Evolutionary conservation across 129 eudicot species (phyloP).

Genomic region (Flaveria sonorensis): DNA sequence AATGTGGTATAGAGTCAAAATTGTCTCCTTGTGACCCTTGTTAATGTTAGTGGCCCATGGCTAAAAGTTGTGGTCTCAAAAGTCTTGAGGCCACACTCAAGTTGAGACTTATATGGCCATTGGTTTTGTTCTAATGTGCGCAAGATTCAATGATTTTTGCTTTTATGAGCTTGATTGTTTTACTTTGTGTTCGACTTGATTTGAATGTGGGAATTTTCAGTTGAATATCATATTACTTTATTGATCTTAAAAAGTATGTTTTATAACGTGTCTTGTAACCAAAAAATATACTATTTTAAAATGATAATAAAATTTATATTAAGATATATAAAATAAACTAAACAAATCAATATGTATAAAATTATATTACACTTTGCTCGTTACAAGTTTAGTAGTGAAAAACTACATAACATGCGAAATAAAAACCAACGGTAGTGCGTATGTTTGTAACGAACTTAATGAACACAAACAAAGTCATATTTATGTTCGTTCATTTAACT

Average conservation of each 20-base stretch:
- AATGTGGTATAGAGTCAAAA: conserved; percentile 20
- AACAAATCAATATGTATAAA: no score
- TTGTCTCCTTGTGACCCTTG: conserved; percentile 28
- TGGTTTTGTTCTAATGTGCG: background rate
- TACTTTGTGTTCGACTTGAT: background rate
- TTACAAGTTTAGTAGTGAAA: no score
- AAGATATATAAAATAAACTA: no score
- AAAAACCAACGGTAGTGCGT: no score
- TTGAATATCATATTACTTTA: background rate
- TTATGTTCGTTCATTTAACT: no score
- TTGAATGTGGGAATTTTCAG: background rate
- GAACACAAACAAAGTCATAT: no score
- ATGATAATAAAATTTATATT: no score
- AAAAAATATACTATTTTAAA: no score
- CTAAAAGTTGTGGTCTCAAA: conserved; percentile 3
- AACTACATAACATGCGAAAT: no score
- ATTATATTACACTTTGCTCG: no score
- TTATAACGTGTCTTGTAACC: no score
- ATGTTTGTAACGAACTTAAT: no score
- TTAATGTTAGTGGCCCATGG: conserved; percentile 8
- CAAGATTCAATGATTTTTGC: background rate
- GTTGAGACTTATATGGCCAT: background rate
- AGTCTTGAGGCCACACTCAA: conserved; percentile 2
- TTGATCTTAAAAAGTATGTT: background rate
- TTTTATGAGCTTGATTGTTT: background rate